Evolutionary conservation across 2,329 filamentous ascomycete genomes (phyloP), one percentile per base, ranked within the genome.

Genomic region (Fusarium sp.): DNA sequence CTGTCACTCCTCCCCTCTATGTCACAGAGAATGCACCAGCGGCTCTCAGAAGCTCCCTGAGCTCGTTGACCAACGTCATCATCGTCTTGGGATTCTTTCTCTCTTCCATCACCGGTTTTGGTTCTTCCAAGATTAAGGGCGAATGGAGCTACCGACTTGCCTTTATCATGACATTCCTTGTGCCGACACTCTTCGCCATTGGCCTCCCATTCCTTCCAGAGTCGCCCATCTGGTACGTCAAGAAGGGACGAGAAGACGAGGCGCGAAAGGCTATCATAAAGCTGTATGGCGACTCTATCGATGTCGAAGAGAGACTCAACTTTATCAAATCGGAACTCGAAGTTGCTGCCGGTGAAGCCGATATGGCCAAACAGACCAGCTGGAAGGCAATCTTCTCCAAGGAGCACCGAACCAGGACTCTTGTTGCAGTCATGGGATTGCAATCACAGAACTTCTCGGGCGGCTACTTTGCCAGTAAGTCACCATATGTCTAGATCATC

Each of bases 331-430:
- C 71, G 1, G 74, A 76, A 45, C 62, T 76, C 1, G 72, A 75
- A 33, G 58, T 72, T 4, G 62, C 59, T 9, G 69, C 69, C 9
- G 72, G 74, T 0, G 74, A 75, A 11, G 58, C 58, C 30, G 67
- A 46, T 31, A 60, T 70, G 54, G 73, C 72, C 1, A 72, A 57
- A n/a, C 74, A 76, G 38, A 76, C 74, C 2, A 76, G 67, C 44
- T 76, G 74, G 72, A 75, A 57, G 49, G 74, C 74, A 0, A 75
- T 76, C 12, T 76, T 76, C 40, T 74, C 74, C 23, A 76, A 75
- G 36, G 71, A 76, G 36, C 67, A 76, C n/a, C 70, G 74, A 6
- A 50, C 46, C 2, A 59, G 74, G 38, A 76, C 72, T 0, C 64
- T 76, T 0, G 67, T 75, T 15, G 74, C 74, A 12, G 72, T 76